Conservation (phyloP, 345 rosid species). For the Melaleuca alternifolia region DNA sequence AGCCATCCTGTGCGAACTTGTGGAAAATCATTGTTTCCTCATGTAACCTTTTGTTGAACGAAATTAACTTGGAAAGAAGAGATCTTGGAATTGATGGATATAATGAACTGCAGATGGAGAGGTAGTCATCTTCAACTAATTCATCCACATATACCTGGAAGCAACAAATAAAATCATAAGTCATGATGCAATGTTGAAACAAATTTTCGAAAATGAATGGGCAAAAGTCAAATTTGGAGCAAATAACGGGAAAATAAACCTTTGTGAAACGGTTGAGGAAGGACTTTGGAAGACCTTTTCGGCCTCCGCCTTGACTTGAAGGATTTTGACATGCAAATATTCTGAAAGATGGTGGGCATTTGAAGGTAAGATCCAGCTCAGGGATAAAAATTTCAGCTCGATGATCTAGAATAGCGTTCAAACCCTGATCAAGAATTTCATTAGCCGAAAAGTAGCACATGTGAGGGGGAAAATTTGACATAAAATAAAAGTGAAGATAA, state of each 20-base stretch:
- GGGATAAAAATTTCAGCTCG: constrained; percentile 95
- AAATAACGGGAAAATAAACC: constrained; percentile 20
- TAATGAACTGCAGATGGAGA: constrained; percentile 63
- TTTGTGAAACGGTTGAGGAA: constrained; percentile 90
- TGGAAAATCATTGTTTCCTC: constrained; percentile 66
- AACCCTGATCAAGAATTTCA: constrained; percentile 37
- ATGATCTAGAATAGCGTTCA: constrained; percentile 95
- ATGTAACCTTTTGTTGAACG: constrained; percentile 62
- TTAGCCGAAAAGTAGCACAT: neutral
- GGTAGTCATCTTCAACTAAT: constrained; percentile 78
- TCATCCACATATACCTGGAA: constrained; percentile 87
- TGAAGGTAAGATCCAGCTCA: constrained; percentile 71
- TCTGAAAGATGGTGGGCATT: constrained; percentile 74
- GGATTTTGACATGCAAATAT: constrained; percentile 98
- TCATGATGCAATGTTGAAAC: neutral
- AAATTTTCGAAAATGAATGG: neutral
- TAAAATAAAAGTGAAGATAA: neutral
- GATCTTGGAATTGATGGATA: constrained; percentile 61
- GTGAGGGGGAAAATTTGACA: neutral
- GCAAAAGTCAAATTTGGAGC: neutral
- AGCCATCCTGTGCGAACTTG: constrained; percentile 81
- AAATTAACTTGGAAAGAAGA: constrained; percentile 60
- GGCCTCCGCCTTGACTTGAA: constrained; percentile 92
- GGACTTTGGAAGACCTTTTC: constrained; percentile 95
- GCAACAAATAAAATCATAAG: constrained; percentile 1